Evolutionary conservation across 164 flowering plant species (phyloP), one percentile per base, ranked within the genome.

Genomic region (Umbilicus rupestris): DNA sequence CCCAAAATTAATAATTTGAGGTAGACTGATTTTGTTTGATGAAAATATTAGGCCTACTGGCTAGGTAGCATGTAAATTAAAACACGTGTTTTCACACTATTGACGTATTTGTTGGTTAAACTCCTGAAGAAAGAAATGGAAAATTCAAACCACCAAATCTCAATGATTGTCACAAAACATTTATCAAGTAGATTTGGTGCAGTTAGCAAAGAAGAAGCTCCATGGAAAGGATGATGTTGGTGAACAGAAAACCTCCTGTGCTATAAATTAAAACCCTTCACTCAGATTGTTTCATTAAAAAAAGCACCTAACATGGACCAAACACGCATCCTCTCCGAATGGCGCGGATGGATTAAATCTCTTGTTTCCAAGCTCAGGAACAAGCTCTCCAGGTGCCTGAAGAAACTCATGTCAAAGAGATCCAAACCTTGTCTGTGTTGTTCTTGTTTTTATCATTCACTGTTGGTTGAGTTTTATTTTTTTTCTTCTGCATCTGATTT

Each of bases 71-170:
- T 50, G 29, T 50, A 26, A 50, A 20, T 50, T 50, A 22, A 50
- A 50, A 22, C 29, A 22, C 29, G 29, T 22, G 29, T 8, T 50
- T 50, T 50, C 57, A 50, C 29, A 50, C 29, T 5, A 22, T 50
- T 50, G 29, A 15, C 22, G 57, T 20, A 50, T 20, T 50, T 24
- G 29, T 50, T 50, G 57, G 57, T 50, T 50, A 50, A 50, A 50
- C 57, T 50, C 57, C 57, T 50, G 29, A 50, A 2, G 57, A 50
- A 50, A 50, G 57, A 50, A 50, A 50, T 22, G 57, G 57, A 50
- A 20, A 4, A 20, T 8, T 12, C 15, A 12, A 50, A 50, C 57
- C 10, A 50, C 57, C 57, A 50, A 50, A 50, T 50, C 57, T 20
- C 57, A 50, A 50, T 50, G 57, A 50, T 50, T 50, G 57, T 9